Base-by-base conservation (phyloP, 2,329 filamentous ascomycete species). In the Monilinia aucupariae region DNA sequence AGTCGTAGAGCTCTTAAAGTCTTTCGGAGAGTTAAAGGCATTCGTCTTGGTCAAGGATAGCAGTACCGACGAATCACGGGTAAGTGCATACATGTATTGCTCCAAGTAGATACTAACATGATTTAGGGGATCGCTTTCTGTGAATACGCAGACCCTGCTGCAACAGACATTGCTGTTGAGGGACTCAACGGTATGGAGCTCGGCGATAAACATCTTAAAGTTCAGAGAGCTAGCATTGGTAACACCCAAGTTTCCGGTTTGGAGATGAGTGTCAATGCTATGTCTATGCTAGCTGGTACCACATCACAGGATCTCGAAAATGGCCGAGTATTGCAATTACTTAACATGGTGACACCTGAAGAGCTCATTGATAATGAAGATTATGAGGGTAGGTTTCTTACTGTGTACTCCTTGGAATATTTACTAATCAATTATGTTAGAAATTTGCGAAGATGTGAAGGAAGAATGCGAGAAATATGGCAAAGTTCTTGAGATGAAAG, bases 261-360 rank as follows among this genome's bases (percentile, higher is more conserved):
- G 48, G 94, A 99, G 73, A 96, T 97, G 82, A 91, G 93, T 62
- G 93, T 99, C 66, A 96, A 94, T 70, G 94, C 94, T 67, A 97
- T 99, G 87, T 96, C 92, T 58, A 92, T 97, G 84, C 89, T 99
- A 71, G 94, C 94, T 45, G 92, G 93, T 64, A 96, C 94, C 25
- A 91, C 87, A 3, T 89, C 90, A 45, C 83, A 83, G 62, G 89
- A 92, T 65, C 80, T 89, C 41, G 92, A 96, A 69, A 86, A 88
- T 65, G 90, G 90, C 68, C 85, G 90, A 62, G 93, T 99, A 20
- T 76, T 99, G 65, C 93, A 96, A 77, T 80, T 99, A 66, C 84
- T 99, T 73, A 99, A 99, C 79, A 99, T 99, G 94, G 93, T 99
- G 43, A 99, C 94, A 0, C 83, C 92, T 0, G 94, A 99, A 71